Evolutionary conservation across 257 asterid species (phyloP).

Genomic region (Avicennia marina): DNA sequence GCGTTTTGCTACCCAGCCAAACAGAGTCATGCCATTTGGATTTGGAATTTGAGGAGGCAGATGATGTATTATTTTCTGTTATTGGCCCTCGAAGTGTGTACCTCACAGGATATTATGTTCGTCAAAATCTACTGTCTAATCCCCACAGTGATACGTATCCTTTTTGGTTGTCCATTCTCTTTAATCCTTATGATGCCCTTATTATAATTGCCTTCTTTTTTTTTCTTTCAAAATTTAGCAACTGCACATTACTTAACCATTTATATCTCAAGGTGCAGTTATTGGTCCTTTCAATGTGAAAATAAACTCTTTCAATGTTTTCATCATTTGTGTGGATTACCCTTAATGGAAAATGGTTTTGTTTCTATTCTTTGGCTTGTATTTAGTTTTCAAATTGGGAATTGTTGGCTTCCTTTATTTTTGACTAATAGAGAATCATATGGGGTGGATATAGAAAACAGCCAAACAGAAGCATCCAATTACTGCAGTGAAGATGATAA

Average conservation of each 20-base stretch:
- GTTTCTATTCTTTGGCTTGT: neutral
- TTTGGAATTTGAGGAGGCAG: no score
- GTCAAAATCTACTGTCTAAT: slow-evolving; percentile 20
- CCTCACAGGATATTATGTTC: slow-evolving; percentile 70
- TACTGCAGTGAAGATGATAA: slow-evolving; percentile 49
- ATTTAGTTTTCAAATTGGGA: slow-evolving; percentile 6
- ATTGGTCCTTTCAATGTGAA: neutral
- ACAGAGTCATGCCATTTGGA: no score
- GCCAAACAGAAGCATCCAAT: slow-evolving; percentile 50
- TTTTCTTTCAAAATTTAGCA: neutral
- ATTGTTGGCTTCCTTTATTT: slow-evolving; percentile 42
- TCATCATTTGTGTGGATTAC: neutral
- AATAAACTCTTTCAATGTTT: slow-evolving; percentile 6
- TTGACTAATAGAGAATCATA: slow-evolving; percentile 52
- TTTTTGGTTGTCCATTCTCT: slow-evolving; percentile 9
- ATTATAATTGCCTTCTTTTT: neutral
- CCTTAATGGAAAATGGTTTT: neutral
- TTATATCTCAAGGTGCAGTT: neutral
- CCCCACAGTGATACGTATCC: slow-evolving; percentile 69
- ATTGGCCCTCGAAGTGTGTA: slow-evolving; percentile 71
- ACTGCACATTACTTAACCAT: neutral
- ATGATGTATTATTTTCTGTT: neutral
- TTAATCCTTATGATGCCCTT: neutral
- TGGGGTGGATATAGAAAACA: slow-evolving; percentile 77
- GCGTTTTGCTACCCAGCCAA: no score